These are phyloP conservation scores for Myriosclerotinia curreyana DNA, from an alignment of 2,329 filamentous ascomycete genomes.

Conservation along the genomic window DNA sequence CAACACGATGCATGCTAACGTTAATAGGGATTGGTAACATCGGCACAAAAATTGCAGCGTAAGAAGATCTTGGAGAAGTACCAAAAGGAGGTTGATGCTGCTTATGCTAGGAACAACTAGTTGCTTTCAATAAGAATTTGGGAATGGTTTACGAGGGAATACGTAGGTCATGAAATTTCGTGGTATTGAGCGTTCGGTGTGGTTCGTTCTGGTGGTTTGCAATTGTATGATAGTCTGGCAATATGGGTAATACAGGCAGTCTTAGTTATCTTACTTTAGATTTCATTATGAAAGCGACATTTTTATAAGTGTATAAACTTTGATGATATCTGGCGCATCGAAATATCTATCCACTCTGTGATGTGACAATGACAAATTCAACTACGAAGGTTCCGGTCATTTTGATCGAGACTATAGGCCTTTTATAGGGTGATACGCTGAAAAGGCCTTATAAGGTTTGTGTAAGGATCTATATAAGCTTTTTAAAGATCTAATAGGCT, in stretches of 20 bases:
- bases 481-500: no score
- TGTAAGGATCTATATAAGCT: no score
- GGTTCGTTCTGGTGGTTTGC: slow-evolving; percentile 13
- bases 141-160: slow-evolving; percentile 17
- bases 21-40: slow-evolving; percentile 59
- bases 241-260: slow-evolving; percentile 15
- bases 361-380: background rate
- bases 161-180: slow-evolving; percentile 12
- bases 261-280: slow-evolving; percentile 16
- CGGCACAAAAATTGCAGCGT: slow-evolving; percentile 70
- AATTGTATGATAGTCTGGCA: slow-evolving; percentile 20
- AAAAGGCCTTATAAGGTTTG: no score
- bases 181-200: slow-evolving; percentile 3
- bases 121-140: background rate
- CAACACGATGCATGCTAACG: slow-evolving; percentile 41
- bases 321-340: background rate
- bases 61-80: slow-evolving; percentile 63
- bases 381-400: no score
- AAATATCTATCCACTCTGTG: background rate
- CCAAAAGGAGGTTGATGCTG: slow-evolving; percentile 54
- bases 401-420: no score
- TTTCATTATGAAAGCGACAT: background rate
- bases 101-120: slow-evolving; percentile 33
- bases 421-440: no score
- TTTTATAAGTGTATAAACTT: background rate